These are phyloP conservation scores for Ophiostoma novo-ulmi DNA, from an alignment of 2,329 filamentous ascomycete species.

Conservation along the genomic window DNA sequence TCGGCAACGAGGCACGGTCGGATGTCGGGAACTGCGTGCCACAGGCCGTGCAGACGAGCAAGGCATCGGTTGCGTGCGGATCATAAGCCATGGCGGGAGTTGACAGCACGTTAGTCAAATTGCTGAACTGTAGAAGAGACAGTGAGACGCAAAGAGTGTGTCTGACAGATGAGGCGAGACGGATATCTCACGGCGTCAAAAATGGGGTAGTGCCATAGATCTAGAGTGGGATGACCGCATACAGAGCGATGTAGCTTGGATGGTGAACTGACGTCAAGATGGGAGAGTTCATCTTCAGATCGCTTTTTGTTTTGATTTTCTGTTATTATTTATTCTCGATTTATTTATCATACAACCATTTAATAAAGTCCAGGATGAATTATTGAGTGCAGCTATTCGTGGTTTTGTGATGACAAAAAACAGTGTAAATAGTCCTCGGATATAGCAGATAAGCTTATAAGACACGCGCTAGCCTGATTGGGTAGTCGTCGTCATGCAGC, in stretches of 20 bases:
- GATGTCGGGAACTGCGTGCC: constrained; percentile 62
- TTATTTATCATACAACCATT: background rate
- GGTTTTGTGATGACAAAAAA: too few species aligned
- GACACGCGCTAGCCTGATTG: background rate
- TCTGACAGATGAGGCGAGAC: background rate
- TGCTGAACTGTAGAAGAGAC: too few species aligned
- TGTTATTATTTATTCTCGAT: background rate
- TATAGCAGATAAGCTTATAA: constrained; percentile 3
- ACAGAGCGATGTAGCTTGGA: background rate
- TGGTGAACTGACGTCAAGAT: background rate
- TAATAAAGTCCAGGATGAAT: background rate
- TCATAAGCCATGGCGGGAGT: constrained; percentile 45
- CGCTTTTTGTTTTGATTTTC: background rate
- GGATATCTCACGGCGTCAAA: background rate
- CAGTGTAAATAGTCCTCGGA: background rate
- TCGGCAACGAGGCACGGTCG: constrained; percentile 44
- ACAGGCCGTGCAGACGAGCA: constrained; percentile 61
- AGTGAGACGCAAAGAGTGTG: background rate
- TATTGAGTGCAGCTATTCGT: background rate
- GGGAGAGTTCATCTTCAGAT: background rate
- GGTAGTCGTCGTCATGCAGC: constrained; percentile 6
- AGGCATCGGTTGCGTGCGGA: constrained; percentile 22
- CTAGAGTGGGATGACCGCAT: background rate
- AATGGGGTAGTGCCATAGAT: constrained; percentile 4
- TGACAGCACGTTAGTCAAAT: background rate